phyloP scores from a whole-genome alignment of 768 basidiomycete genomes.

The Hericium rajendrae region DNA sequence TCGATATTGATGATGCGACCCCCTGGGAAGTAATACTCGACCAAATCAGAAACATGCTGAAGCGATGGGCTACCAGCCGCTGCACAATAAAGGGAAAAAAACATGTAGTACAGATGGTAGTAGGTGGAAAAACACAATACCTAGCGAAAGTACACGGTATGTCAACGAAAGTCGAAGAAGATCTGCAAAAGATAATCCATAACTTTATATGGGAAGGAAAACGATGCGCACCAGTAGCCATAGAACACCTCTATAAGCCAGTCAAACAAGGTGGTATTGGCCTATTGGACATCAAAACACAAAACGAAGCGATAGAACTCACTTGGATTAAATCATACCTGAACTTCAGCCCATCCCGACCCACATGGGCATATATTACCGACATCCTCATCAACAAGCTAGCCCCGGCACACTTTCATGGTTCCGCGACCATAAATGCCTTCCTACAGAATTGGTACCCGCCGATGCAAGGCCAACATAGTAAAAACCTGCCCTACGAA shows the following conservation, averaged over 20 bases:
- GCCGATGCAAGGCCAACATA: neutral
- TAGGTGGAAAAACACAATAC: conserved; percentile 20
- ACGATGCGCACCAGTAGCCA: neutral
- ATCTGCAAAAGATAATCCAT: neutral
- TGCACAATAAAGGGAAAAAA: no score
- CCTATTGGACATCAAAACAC: conserved; percentile 4
- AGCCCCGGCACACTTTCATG: neutral
- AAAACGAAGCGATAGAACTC: conserved; percentile 10
- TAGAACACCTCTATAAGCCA: neutral
- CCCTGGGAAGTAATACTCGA: no score
- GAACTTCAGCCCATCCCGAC: neutral
- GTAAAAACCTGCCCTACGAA: no score
- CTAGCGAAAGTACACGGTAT: conserved; percentile 19
- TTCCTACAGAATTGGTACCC: conserved; percentile 12
- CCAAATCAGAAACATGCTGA: no score
- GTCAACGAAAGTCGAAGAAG: conserved; percentile 9
- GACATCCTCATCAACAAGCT: conserved; percentile 1
- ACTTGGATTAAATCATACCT: conserved; percentile 11
- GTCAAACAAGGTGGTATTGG: conserved; percentile 2
- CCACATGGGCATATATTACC: conserved; percentile 5
- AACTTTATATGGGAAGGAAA: conserved; percentile 14
- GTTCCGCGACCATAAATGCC: neutral
- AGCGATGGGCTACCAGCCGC: no score
- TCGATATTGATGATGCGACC: no score
- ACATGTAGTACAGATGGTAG: neutral